Evolutionary conservation across 2,329 filamentous ascomycete species (phyloP).

Genomic region (Drechslerella stenobrocha): DNA sequence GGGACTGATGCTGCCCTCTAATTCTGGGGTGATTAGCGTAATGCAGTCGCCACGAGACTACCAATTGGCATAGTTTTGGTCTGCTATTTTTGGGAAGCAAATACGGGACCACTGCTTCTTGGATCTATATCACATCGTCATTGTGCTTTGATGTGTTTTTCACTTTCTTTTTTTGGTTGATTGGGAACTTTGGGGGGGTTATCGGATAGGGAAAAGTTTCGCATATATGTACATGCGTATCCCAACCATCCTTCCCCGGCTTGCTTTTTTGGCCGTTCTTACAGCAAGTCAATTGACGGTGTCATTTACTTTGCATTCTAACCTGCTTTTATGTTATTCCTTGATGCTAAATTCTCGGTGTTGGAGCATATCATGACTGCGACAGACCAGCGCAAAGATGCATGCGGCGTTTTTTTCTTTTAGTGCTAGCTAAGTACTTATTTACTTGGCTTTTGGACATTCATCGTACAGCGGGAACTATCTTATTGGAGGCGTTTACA

Average conservation of each 20-base stretch:
- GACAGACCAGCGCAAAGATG: slow-evolving; percentile 34
- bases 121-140: background rate
- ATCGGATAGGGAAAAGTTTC: slow-evolving; percentile 28
- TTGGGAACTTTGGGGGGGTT: slow-evolving; percentile 23
- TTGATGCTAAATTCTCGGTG: slow-evolving; percentile 8
- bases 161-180: slow-evolving; percentile 20
- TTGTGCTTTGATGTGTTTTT: slow-evolving; percentile 1
- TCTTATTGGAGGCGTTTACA: slow-evolving; percentile 1
- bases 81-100: background rate
- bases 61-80: slow-evolving; percentile 4
- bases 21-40: too few species aligned
- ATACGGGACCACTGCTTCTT: background rate
- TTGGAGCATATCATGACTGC: slow-evolving; percentile 48
- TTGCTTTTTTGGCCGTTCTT: slow-evolving; percentile 6
- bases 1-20: too few species aligned
- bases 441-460: slow-evolving; percentile 9
- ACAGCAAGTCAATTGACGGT: background rate
- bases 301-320: background rate
- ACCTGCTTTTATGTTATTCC: background rate
- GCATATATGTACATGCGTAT: slow-evolving; percentile 33
- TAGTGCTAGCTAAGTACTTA: background rate
- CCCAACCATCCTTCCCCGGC: slow-evolving; percentile 11
- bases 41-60: too few species aligned
- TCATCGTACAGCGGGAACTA: slow-evolving; percentile 9
- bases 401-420: slow-evolving; percentile 47